Conservation (phyloP, 345 rosid species). For the Citrus maxima region DNA sequence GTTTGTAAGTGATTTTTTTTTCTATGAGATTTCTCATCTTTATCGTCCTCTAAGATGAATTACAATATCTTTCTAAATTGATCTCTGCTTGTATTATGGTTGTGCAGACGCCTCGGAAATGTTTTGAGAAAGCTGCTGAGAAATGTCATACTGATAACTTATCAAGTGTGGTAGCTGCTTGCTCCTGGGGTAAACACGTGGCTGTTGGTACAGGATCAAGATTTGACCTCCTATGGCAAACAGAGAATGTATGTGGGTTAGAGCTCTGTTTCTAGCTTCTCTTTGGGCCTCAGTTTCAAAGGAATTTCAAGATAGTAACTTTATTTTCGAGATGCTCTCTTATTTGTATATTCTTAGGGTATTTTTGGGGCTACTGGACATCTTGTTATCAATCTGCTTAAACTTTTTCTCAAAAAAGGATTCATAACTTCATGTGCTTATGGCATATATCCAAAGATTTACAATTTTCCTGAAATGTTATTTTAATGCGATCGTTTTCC, state of each 20-base stretch:
- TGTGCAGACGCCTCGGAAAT: slow-evolving; percentile 72
- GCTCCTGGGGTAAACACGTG: slow-evolving; percentile 92
- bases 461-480: slow-evolving; percentile 7
- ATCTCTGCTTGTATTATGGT: slow-evolving; percentile 7
- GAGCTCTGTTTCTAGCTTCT: too few species aligned
- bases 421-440: neutral
- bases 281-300: too few species aligned
- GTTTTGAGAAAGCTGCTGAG: slow-evolving; percentile 92
- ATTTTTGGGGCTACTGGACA: too few species aligned
- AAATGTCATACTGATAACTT: slow-evolving; percentile 72
- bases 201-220: slow-evolving; percentile 93
- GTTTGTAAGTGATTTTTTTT: slow-evolving; percentile 50
- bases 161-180: slow-evolving; percentile 83
- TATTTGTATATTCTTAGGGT: too few species aligned
- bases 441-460: neutral
- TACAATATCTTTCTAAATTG: neutral
- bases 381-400: too few species aligned
- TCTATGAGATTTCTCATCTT: slow-evolving; percentile 2
- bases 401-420: neutral
- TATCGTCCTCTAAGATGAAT: slow-evolving; percentile 10
- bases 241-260: slow-evolving; percentile 37
- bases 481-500: slow-evolving; percentile 9
- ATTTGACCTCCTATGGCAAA: slow-evolving; percentile 77
- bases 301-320: too few species aligned
- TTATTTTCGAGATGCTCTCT: too few species aligned